A percentile compares a stretch with the other conserved stretches of the same genome.
These are phyloP conservation scores for Cyberlindnera maritima DNA, from an alignment of 805 yeast species.

Conservation along the genomic window DNA sequence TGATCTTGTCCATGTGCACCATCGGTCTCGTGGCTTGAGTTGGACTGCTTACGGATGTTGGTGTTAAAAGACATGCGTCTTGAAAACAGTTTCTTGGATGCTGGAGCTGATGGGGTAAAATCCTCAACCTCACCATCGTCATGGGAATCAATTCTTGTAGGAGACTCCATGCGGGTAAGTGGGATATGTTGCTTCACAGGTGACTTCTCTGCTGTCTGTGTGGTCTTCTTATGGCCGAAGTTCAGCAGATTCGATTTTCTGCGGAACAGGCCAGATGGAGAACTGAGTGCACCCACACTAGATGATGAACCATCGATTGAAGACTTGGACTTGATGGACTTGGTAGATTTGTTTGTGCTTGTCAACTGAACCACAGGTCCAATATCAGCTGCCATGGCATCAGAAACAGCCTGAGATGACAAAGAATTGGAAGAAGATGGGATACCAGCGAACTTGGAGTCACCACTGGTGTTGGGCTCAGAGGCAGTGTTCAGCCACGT, in stretches of 20 bases:
- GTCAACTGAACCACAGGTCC: constrained; percentile 19
- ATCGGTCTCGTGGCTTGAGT: constrained; percentile 17
- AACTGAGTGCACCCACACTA: constrained; percentile 9
- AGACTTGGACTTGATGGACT: constrained; percentile 21
- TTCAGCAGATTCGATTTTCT: constrained; percentile 34
- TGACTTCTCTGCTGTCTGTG: constrained; percentile 13
- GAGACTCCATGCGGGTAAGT: constrained; percentile 11
- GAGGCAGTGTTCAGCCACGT: neutral
- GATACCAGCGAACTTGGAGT: neutral
- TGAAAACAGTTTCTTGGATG: constrained; percentile 22
- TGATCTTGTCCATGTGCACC: constrained; percentile 1
- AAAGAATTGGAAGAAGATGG: constrained; percentile 16
- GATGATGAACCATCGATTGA: constrained; percentile 12
- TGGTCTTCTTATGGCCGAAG: constrained; percentile 29
- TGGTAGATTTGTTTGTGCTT: constrained; percentile 17
- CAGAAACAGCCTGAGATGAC: constrained; percentile 15
- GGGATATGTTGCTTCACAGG: constrained; percentile 17
- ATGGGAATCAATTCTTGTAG: constrained; percentile 14
- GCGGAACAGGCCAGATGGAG: constrained; percentile 37
- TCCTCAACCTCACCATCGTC: constrained; percentile 24
- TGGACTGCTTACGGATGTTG: constrained; percentile 21
- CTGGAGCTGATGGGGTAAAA: constrained; percentile 8
- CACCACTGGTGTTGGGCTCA: neutral
- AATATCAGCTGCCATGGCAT: constrained; percentile 4
- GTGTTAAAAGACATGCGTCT: constrained; percentile 20